Conservation (phyloP, 2,329 filamentous ascomycete genomes). For the Curvularia verruculosa region DNA sequence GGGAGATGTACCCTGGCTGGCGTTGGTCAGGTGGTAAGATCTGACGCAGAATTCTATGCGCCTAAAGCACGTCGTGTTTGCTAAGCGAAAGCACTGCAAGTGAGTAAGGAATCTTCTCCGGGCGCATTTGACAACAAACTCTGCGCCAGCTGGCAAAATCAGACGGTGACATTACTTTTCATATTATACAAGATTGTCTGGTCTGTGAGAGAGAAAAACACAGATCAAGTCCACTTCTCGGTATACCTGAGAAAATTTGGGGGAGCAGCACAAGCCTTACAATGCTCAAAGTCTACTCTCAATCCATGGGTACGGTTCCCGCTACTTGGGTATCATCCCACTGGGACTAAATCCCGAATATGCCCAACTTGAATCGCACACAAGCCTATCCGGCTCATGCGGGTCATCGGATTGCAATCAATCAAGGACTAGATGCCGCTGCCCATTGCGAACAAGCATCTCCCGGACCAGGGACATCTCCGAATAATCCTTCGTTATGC, state of each 20-base stretch:
- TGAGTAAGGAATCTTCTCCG: slow-evolving; percentile 9
- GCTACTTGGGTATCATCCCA: background rate
- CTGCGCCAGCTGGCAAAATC: slow-evolving; percentile 1
- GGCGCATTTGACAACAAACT: background rate
- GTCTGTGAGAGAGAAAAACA: background rate
- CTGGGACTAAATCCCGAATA: background rate
- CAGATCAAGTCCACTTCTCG: background rate
- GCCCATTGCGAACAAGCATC: slow-evolving; percentile 3
- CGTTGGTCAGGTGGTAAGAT: slow-evolving; percentile 7
- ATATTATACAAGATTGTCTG: background rate
- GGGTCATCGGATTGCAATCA: background rate
- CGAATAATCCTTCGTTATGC: slow-evolving; percentile 1
- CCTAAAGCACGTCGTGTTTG: background rate
- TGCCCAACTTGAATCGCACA: background rate
- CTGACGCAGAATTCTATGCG: slow-evolving; percentile 7
- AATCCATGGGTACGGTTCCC: slow-evolving; percentile 3
- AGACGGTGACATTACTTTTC: background rate
- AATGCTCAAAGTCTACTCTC: background rate
- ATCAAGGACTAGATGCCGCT: background rate
- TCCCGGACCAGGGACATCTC: background rate
- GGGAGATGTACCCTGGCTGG: slow-evolving; percentile 6
- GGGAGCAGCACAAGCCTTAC: background rate
- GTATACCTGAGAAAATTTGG: background rate
- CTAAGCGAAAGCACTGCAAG: slow-evolving; percentile 4
- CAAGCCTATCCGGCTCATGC: background rate